Evolutionary conservation across 2,329 filamentous ascomycete species (phyloP), one percentile per base, ranked within the genome.

Genomic region (Metarhizium robertsii): DNA sequence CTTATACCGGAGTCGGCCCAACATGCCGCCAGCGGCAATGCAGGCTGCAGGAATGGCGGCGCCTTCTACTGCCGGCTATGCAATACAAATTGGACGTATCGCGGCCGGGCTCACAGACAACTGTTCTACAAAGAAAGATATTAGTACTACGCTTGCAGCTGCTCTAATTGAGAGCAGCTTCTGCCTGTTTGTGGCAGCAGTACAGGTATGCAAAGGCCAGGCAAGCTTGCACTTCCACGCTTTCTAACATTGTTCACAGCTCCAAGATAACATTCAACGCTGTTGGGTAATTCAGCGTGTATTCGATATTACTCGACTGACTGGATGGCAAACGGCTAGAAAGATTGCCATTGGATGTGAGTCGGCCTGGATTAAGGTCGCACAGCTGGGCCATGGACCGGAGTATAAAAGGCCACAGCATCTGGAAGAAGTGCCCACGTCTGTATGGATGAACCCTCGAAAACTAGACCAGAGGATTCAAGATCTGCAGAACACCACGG

Each of bases 1-100:
- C 54, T 79, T 94, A n/a, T 77, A 92, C 57, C 81, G 94, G 38
- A 79, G 85, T 1, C 92, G 96, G 62, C 94, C 94, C 0, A 82
- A 81, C 29, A 96, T 96, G 91, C 92, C 92, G 0, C 90, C 92
- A 0, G 85, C 92, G 8, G 88, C 91, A 40, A 91, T 95, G 83
- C 82, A 91, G 63, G 91, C 94, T 2, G 90, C 90, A 0, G 87
- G 86, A 7, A 79, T 95, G 60, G 84, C 88, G 10, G 90, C 90
- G 0, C 75, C 75, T 14, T 81, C 87, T 52, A 96, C 92, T 1
- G 81, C 79, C 3, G 73, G 73, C 0, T 88, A 84, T 69, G 88
- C 91, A 1, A 84, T 84, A 58, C 79, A 86, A 60, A 84, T 96
- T 57, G 92, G 90, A 7, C 84, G 87, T 25, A 92, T 97, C 55